phyloP scores from a whole-genome alignment of 768 basidiomycete genomes.

The Russula dissimulans region DNA sequence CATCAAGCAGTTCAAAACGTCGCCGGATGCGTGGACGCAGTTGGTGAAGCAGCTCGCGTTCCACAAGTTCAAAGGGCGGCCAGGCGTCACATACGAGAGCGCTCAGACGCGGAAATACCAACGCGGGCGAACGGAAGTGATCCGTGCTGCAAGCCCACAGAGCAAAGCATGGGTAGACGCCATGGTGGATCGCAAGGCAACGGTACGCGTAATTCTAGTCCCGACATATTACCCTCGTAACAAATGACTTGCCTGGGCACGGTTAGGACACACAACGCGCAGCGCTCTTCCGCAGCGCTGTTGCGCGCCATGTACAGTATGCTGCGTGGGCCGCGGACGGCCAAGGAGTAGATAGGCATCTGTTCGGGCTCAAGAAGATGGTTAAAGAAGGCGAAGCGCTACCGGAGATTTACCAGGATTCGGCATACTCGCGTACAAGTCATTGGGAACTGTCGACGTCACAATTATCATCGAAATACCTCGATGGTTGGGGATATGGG shows the following conservation, averaged over 20 bases:
- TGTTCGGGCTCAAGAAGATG: conserved; percentile 87
- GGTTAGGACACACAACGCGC: conserved; percentile 47
- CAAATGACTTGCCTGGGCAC: no score
- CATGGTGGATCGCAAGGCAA: conserved; percentile 57
- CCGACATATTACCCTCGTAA: neutral
- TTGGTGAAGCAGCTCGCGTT: conserved; percentile 95
- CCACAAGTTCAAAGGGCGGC: conserved; percentile 69
- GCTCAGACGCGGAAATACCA: conserved; percentile 91
- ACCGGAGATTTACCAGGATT: conserved; percentile 69
- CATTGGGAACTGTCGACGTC: conserved; percentile 95
- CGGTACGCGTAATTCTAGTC: conserved; percentile 29
- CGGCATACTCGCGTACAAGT: conserved; percentile 53
- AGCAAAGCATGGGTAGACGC: conserved; percentile 79
- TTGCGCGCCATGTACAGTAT: conserved; percentile 78
- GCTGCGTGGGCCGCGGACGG: conserved; percentile 88
- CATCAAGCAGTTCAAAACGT: conserved; percentile 74
- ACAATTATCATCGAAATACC: conserved; percentile 68
- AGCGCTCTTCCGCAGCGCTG: conserved; percentile 64
- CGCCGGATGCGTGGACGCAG: conserved; percentile 94
- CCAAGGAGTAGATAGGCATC: conserved; percentile 89
- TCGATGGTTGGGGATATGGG: conserved; percentile 97
- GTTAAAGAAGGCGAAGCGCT: conserved; percentile 60
- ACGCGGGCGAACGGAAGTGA: conserved; percentile 90
- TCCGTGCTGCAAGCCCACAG: conserved; percentile 76
- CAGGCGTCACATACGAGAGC: conserved; percentile 85